Evolutionary conservation across 148 eudicot genomes (phyloP), one percentile per base, ranked within the genome.

Genomic region (Beta vulgaris): DNA sequence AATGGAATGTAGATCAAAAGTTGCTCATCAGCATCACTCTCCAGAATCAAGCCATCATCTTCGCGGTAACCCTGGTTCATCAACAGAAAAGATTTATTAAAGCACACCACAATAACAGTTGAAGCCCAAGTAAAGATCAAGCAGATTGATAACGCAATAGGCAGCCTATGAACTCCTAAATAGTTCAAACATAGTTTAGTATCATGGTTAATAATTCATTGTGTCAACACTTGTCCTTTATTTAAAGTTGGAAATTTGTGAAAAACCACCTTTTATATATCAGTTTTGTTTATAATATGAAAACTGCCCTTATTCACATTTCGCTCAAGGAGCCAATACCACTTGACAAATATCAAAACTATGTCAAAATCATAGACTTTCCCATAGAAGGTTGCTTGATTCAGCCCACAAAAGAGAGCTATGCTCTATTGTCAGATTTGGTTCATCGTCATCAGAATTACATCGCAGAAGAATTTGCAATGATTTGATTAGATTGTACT

Each of bases 11-110:
- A 92, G 66, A 95, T 86, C 85, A 95, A 78, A 49, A 95, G 92
- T 58, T 95, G 98, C 74, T 95, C 98, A 82, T 95, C 98, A 13
- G 98, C 97, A 85, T 95, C 98, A 86, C 98, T 95, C 84, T 92
- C 92, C 60, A 95, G 76, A 70, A 77, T 78, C 82, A 95, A 84
- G 35, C 97, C 96, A 65, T 92, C 97, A 81, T 95, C 98, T 86
- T 95, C 98, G 72, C 98, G 86, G 76, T 95, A 95, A 68, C 96
- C 98, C 98, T 95, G 83, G 43, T 73, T 61, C 73, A 84, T 66
- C 4, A 82, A 54, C 37, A 79, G 16, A 25, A 35, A 65, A 48
- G 16, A 10, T 59, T 40, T 11, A 68, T 31, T 28, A 73, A 3
- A 10, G 55, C 26, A 60, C 43, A 23, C 3, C 29, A 35, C 9